Conservation (phyloP, 495 filamentous ascomycete species). For the Bacidia gigantensis region DNA sequence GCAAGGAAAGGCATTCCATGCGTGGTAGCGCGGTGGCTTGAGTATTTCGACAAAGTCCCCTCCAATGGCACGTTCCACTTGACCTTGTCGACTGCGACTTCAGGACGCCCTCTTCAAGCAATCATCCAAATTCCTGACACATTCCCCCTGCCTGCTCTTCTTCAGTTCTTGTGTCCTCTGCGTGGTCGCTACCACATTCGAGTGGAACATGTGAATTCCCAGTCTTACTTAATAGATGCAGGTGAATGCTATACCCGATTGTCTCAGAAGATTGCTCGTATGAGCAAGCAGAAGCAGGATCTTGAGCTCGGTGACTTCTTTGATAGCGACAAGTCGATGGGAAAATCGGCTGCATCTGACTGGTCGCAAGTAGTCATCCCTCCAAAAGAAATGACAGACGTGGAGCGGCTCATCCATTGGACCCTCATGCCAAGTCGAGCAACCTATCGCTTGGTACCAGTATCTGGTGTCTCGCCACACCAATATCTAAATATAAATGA, state of each 20-base stretch:
- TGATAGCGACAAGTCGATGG: neutral
- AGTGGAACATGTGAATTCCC: neutral
- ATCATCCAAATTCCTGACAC: neutral
- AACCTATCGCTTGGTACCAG: neutral
- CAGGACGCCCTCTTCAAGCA: neutral
- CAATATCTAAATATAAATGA: neutral
- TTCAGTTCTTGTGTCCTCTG: neutral
- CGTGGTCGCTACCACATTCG: neutral
- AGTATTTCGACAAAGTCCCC: neutral
- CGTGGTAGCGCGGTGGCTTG: neutral
- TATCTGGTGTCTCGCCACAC: neutral
- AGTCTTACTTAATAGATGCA: neutral
- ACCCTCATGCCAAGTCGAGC: neutral
- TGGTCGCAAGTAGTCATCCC: neutral
- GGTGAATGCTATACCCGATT: neutral
- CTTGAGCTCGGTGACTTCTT: neutral
- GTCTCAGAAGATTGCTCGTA: neutral
- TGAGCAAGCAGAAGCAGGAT: neutral
- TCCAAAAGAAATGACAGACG: neutral
- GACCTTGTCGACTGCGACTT: neutral
- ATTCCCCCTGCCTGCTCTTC: neutral
- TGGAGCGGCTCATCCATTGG: neutral
- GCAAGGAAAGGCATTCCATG: neutral
- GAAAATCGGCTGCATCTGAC: neutral
- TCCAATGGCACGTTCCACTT: neutral